Evolutionary conservation across 192 early-diverging fungal species (phyloP), one percentile per base, ranked within the genome.

Genomic region (Helicostylum pulchrum): DNA sequence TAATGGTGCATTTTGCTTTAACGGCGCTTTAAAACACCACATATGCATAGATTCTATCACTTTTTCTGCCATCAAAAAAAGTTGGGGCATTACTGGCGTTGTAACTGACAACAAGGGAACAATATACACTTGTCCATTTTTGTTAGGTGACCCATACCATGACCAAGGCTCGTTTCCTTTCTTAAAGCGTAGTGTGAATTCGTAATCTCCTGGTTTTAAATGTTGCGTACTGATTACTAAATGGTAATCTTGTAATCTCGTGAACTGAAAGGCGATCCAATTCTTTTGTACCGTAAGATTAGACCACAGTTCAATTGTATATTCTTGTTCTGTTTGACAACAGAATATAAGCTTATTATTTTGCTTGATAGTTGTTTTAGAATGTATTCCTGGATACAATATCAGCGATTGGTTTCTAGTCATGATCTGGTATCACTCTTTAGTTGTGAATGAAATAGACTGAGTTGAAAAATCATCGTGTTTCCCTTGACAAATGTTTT

Each of bases 101-200:
- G 31, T 39, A 8, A 56, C 34, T 34, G 15, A 30, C 12, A 39
- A 34, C 32, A 14, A 39, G 36, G 54, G 54, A 8, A 56, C 54
- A 8, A 59, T 39, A 11, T 42, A 17, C 32, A 59, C 39, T 21
- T 59, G 57, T 2, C 57, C 57, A 14, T 59, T 59, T 20, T 45
- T 17, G 20, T 45, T 45, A 14, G 36, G 57, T 10, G 19, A 10
- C 4, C 57, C 57, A 20, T 11, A 45, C 57, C 57, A 59, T 10
- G 39, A 21, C 57, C 57, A 59, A 21, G 36, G 5, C 15, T 59
- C 43, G 39, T 59, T 20, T 21, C 17, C 14, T 6, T 3, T 39
- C 15, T 17, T 59, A 21, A 42, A 59, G 21, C 57, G 39, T 12
- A 59, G 39, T 45, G 57, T 59, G 43, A 45, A 59, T 44, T 59